Evolutionary conservation across 2,329 filamentous ascomycete species (phyloP), one percentile per base, ranked within the genome.

Genomic region (Parasarocladium wereldwijsianum): DNA sequence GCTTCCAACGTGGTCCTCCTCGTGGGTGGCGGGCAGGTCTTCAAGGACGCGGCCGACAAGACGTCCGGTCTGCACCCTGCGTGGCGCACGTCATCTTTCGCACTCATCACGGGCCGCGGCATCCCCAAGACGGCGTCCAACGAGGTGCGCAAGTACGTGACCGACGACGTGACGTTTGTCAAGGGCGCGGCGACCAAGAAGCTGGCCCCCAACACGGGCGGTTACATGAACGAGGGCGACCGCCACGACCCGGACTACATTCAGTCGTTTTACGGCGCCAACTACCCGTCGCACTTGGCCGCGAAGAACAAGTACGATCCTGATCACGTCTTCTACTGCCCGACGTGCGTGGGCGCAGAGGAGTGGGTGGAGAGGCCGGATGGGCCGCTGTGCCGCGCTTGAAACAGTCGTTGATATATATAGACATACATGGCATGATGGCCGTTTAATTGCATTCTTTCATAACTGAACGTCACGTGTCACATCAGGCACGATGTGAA

Each of bases 211-310:
- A 38, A 49, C 24, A 54, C 50, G 6, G 59, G 57, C 4, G 46
- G 46, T 4, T 61, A 62, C 38, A 48, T 58, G 40, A 61, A 60
- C 31, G 58, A 62, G 38, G 56, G 45, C 9, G 47, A 58, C 36
- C 32, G 43, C 1, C 37, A 50, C 13, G 50, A 57, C 31, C 45
- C 49, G 3, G 35, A 52, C 17, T 52, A 41, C 18, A 38, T 41
- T 6, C 3, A 43, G 19, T 38, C 45, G 3, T 58, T 57, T 32
- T 58, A 52, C 38, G 53, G 54, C 3, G 19, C 31, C 6, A 48
- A 46, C 34, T 52, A 55, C 25, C 24, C 35, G 3, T 32, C 36
- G 8, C 44, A 54, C n/a, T 36, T 49, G 11, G 34, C 29, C 10
- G 38, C 49, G 6, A 58, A 58, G 45, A 40, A 34, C 8, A 44